Percentiles rank a stretch among this genome's conserved stretches.
Conservation (phyloP, 1,139 yeast species). For the Pneumocystis sp. region DNA sequence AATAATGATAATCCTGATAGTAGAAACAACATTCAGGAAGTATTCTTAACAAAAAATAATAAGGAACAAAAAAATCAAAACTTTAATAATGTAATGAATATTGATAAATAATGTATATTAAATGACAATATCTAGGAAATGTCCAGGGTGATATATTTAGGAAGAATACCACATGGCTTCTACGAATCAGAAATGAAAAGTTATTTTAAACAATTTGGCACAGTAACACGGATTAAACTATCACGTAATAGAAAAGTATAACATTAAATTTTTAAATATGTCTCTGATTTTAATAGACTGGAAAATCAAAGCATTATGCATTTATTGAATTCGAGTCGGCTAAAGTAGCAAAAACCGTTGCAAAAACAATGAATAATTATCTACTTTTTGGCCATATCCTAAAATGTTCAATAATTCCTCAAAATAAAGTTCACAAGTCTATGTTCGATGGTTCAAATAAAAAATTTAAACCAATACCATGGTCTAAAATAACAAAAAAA, state of each 20-base stretch:
- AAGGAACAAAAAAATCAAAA: slow-evolving; percentile 13
- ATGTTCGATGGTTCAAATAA: slow-evolving; percentile 41
- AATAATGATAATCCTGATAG: slow-evolving; percentile 9
- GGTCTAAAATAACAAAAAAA: slow-evolving; percentile 41
- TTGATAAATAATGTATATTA: not conserved
- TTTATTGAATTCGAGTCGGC: slow-evolving; percentile 64
- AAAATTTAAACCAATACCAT: slow-evolving; percentile 47
- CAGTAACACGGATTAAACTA: slow-evolving; percentile 56
- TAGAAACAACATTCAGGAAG: slow-evolving; percentile 5
- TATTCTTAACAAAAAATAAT: slow-evolving; percentile 15
- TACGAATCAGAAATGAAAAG: slow-evolving; percentile 66
- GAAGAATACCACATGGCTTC: slow-evolving; percentile 86
- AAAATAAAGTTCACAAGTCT: slow-evolving; percentile 31
- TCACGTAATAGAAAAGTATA: slow-evolving; percentile 60
- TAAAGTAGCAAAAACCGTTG: slow-evolving; percentile 75
- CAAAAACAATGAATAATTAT: slow-evolving; percentile 92
- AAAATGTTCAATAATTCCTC: slow-evolving; percentile 44
- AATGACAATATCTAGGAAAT: slow-evolving; percentile 12
- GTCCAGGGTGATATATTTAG: slow-evolving; percentile 67
- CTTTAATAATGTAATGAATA: not conserved
- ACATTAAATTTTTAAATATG: not conserved
- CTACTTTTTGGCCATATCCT: slow-evolving; percentile 73
- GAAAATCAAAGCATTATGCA: slow-evolving; percentile 84
- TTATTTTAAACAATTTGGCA: slow-evolving; percentile 85
- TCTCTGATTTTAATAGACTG: slow-evolving; percentile 32